Conservation (phyloP, 2,329 filamentous ascomycete genomes). For the Aureobasidium sp. region DNA sequence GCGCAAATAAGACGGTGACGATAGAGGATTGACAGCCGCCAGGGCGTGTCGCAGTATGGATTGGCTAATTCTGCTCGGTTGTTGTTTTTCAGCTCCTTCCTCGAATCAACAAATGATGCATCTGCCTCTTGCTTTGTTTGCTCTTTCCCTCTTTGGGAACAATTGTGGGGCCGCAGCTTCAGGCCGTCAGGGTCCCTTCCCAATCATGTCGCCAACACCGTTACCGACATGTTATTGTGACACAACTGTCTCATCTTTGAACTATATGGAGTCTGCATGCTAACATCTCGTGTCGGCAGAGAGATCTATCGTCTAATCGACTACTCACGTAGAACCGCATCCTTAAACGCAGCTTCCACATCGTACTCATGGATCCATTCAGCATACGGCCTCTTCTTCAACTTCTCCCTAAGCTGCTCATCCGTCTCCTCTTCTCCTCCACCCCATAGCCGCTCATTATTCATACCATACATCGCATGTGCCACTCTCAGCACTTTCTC, state of each 20-base stretch:
- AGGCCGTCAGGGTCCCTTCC: background rate
- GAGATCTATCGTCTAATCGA: background rate
- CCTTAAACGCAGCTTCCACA: conserved; percentile 16
- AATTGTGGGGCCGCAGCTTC: background rate
- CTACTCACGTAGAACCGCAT: background rate
- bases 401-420: conserved; percentile 20
- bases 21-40: background rate
- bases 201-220: background rate
- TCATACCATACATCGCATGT: conserved; percentile 20
- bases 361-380: conserved; percentile 26
- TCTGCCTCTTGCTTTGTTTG: background rate
- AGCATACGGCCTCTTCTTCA: conserved; percentile 19
- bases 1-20: background rate
- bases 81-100: background rate
- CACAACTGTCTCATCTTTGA: background rate
- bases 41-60: conserved; percentile 6
- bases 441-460: conserved; percentile 16
- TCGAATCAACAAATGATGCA: background rate
- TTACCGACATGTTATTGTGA: background rate
- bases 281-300: no score
- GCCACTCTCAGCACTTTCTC: conserved; percentile 24
- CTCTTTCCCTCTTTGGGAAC: background rate
- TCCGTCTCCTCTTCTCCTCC: conserved; percentile 19
- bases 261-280: no score
- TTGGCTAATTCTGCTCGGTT: background rate